Conservation (phyloP, 2,329 filamentous ascomycete species). For the Pseudogymnoascus sp. region DNA sequence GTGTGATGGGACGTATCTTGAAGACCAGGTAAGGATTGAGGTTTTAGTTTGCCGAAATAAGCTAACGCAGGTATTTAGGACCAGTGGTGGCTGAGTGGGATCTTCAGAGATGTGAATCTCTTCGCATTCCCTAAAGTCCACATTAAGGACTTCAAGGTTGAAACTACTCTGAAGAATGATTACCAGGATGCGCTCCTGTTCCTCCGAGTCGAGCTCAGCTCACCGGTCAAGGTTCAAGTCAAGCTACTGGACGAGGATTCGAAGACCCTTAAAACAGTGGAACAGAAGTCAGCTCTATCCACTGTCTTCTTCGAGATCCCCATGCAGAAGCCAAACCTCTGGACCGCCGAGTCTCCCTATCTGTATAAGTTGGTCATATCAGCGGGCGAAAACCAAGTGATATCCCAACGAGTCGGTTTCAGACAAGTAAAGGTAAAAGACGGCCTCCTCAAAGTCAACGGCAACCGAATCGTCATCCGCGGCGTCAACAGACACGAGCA, state of each 20-base stretch:
- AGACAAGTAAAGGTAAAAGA: conserved; percentile 44
- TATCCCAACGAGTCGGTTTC: conserved; percentile 45
- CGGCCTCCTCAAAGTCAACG: conserved; percentile 44
- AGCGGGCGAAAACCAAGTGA: conserved; percentile 31
- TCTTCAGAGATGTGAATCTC: conserved; percentile 47
- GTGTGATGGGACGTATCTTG: conserved; percentile 48
- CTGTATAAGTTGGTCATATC: conserved; percentile 48
- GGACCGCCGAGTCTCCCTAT: conserved; percentile 60
- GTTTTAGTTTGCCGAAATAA: conserved; percentile 8
- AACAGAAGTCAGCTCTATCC: neutral
- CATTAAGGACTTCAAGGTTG: conserved; percentile 44
- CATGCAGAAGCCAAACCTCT: conserved; percentile 47
- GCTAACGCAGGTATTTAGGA: conserved; percentile 28
- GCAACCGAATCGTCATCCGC: conserved; percentile 42
- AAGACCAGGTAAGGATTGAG: conserved; percentile 35
- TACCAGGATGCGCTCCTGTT: conserved; percentile 45
- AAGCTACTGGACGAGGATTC: conserved; percentile 28
- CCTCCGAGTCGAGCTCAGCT: conserved; percentile 38
- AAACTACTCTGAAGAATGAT: conserved; percentile 42
- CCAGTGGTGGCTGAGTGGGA: conserved; percentile 45
- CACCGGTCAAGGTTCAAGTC: conserved; percentile 30
- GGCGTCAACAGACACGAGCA: conserved; percentile 51
- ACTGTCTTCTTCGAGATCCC: conserved; percentile 22
- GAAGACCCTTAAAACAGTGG: conserved; percentile 14
- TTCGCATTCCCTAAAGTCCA: conserved; percentile 38